Evolutionary conservation across 1,284 basidiomycete species (phyloP).

Genomic region (Malassezia slooffiae): DNA sequence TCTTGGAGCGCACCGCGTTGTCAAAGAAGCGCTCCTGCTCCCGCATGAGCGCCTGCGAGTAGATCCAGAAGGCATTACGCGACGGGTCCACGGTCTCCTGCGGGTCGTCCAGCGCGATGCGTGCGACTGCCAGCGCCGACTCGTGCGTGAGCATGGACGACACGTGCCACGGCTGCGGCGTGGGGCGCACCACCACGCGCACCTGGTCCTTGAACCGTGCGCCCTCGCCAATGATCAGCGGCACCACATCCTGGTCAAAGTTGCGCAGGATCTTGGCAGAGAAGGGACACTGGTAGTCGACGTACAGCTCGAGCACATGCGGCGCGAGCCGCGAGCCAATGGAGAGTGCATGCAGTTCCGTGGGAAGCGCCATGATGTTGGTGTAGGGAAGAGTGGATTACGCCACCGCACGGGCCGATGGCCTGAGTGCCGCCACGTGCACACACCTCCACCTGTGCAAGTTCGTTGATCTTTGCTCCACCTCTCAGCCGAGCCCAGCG

Average conservation of each 20-base stretch:
- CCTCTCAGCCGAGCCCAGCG: too few species aligned
- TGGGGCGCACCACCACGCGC: constrained; percentile 65
- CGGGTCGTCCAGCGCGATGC: constrained; percentile 49
- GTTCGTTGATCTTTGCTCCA: too few species aligned
- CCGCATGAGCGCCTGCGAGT: constrained; percentile 58
- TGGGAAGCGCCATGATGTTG: constrained; percentile 67
- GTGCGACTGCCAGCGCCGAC: constrained; percentile 61
- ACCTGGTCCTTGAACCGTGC: constrained; percentile 60
- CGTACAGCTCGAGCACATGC: constrained; percentile 73
- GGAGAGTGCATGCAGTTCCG: constrained; percentile 61
- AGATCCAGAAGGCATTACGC: constrained; percentile 32
- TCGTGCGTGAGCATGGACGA: constrained; percentile 65
- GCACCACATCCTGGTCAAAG: constrained; percentile 46
- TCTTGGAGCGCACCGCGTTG: constrained; percentile 60
- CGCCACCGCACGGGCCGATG: too few species aligned
- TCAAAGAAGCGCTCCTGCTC: constrained; percentile 68
- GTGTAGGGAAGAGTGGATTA: too few species aligned
- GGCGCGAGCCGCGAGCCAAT: constrained; percentile 60
- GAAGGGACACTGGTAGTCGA: constrained; percentile 54
- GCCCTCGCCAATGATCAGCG: constrained; percentile 33
- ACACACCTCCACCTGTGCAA: too few species aligned
- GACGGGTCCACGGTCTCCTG: constrained; percentile 12
- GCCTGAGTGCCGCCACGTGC: too few species aligned
- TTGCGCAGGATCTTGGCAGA: constrained; percentile 48
- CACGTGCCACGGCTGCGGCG: constrained; percentile 57